phyloP scores from a whole-genome alignment of 805 yeast species.

The Saccharomycopsis fodiens region DNA sequence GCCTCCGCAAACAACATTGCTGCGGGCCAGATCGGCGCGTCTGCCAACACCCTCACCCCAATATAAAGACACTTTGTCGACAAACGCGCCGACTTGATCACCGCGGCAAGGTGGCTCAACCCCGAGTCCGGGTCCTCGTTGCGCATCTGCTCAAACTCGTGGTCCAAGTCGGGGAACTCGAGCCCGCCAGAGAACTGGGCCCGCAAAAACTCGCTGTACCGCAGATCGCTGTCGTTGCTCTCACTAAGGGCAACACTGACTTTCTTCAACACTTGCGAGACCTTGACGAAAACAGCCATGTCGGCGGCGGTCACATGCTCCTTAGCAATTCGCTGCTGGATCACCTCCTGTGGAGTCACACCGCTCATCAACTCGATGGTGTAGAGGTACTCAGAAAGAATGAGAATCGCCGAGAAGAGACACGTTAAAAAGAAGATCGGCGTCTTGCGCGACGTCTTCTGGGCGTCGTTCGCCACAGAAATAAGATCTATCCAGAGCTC shows the following conservation, averaged over 20 bases:
- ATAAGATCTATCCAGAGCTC: slow-evolving; percentile 68
- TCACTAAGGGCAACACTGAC: slow-evolving; percentile 54
- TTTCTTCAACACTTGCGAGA: slow-evolving; percentile 51
- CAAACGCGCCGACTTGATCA: slow-evolving; percentile 42
- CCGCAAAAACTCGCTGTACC: slow-evolving; percentile 52
- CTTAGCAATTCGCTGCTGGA: slow-evolving; percentile 18
- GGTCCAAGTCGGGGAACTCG: slow-evolving; percentile 40
- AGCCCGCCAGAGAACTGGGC: slow-evolving; percentile 53
- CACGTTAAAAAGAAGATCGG: slow-evolving; percentile 73
- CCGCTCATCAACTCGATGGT: slow-evolving; percentile 37
- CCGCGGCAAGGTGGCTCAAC: slow-evolving; percentile 35
- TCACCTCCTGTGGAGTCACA: neutral
- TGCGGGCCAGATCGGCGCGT: slow-evolving; percentile 84
- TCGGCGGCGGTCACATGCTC: slow-evolving; percentile 38
- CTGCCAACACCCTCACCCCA: slow-evolving; percentile 72
- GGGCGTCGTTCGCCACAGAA: slow-evolving; percentile 56
- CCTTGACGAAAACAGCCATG: slow-evolving; percentile 56
- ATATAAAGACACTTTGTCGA: slow-evolving; percentile 53
- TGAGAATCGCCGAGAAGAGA: slow-evolving; percentile 52
- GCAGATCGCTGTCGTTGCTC: slow-evolving; percentile 40
- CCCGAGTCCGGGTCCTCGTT: slow-evolving; percentile 37
- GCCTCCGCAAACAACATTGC: slow-evolving; percentile 77
- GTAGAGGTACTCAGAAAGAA: slow-evolving; percentile 56
- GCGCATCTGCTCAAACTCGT: slow-evolving; percentile 37
- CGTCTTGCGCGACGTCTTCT: slow-evolving; percentile 59